Evolutionary conservation across 257 asterid species (phyloP).

Genomic region (Solanum okadae): DNA sequence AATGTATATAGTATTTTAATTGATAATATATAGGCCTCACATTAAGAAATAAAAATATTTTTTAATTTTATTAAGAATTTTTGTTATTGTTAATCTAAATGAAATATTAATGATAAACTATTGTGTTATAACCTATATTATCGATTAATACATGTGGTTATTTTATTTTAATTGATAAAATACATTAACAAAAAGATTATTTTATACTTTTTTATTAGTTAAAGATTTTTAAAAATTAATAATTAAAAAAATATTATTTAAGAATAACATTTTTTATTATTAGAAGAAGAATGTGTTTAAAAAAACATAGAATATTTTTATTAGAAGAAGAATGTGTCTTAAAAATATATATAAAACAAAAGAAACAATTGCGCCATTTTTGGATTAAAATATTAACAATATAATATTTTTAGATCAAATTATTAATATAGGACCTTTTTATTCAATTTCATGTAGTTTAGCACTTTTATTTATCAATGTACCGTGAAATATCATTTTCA

Average conservation of each 20-base stretch:
- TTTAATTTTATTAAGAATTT: background rate
- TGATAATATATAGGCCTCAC: background rate
- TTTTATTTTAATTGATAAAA: background rate
- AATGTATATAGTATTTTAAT: background rate
- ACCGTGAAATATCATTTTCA: background rate
- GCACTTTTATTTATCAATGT: background rate
- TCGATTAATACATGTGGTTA: background rate
- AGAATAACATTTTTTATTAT: too few relatives aligned
- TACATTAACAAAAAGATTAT: too few relatives aligned
- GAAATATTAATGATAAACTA: background rate
- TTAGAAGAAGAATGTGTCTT: too few relatives aligned
- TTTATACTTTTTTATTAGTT: too few relatives aligned
- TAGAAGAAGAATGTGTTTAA: too few relatives aligned
- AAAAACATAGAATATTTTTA: too few relatives aligned
- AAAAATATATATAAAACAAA: too few relatives aligned
- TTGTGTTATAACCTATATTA: too few relatives aligned
- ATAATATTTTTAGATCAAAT: background rate
- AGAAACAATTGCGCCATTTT: background rate
- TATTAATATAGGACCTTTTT: background rate
- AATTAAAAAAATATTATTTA: too few relatives aligned
- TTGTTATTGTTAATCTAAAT: background rate
- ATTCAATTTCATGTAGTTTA: background rate
- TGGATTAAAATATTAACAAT: background rate
- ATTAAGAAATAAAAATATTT: background rate
- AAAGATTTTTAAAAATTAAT: too few relatives aligned